Conservation (phyloP, 192 early-diverging fungal genomes). For the Helicostylum pulchrum region DNA sequence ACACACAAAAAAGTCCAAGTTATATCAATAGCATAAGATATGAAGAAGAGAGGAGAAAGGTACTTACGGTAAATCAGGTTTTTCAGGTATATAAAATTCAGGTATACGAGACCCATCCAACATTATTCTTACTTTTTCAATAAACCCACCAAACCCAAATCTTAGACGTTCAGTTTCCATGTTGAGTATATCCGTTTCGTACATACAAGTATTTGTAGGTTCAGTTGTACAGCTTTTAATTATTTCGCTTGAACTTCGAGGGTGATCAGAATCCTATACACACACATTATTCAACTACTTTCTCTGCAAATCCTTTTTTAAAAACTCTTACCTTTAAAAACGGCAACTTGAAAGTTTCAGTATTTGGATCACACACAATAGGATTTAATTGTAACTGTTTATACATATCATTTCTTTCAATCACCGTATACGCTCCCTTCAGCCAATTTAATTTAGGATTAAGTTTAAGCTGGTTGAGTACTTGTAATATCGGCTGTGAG, state of each 20-base stretch:
- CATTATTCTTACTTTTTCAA: constrained; percentile 1
- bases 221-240: not conserved
- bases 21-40: not conserved
- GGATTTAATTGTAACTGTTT: constrained; percentile 1
- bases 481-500: not conserved
- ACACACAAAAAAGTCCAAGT: not conserved
- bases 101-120: not conserved
- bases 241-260: not conserved
- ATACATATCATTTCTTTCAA: constrained; percentile 13
- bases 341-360: not conserved
- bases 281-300: not conserved
- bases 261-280: not conserved
- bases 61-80: not conserved
- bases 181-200: constrained; percentile 1
- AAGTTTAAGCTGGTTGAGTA: not conserved
- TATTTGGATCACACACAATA: not conserved
- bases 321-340: not conserved
- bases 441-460: constrained; percentile 1
- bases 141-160: constrained; percentile 10
- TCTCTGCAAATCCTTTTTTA: not conserved
- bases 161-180: constrained; percentile 14
- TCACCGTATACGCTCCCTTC: not conserved
- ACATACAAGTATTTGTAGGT: not conserved
- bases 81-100: not conserved
- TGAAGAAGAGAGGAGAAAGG: not conserved